Percentiles rank a stretch among this genome's conserved stretches.
Evolutionary conservation across 148 eudicot species (phyloP).

Genomic region (Camellia granthamiana): DNA sequence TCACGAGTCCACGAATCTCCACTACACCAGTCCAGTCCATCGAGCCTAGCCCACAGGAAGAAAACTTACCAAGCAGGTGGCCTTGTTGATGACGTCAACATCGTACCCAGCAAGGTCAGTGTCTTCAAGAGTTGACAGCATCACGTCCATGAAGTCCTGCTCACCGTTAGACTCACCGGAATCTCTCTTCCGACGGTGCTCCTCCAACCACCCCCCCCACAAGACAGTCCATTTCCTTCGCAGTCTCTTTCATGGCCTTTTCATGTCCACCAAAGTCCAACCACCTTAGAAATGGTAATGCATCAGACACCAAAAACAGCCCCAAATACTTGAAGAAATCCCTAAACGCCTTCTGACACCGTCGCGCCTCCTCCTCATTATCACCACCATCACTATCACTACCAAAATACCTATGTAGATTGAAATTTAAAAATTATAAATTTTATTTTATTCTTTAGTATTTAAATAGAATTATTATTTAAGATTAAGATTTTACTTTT

Average conservation of each 20-base stretch:
- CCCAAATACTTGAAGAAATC: not conserved
- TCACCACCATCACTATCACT: no score
- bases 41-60: not conserved
- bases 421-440: no score
- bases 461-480: no score
- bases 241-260: slow-evolving; percentile 25
- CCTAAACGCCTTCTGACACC: slow-evolving; percentile 1
- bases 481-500: no score
- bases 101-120: slow-evolving; percentile 4
- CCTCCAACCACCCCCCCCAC: slow-evolving; percentile 26
- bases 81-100: slow-evolving; percentile 24
- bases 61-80: slow-evolving; percentile 26
- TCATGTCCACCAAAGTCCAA: slow-evolving; percentile 38
- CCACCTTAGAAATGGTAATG: slow-evolving; percentile 27
- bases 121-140: slow-evolving; percentile 21
- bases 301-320: slow-evolving; percentile 21
- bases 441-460: no score
- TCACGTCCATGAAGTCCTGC: slow-evolving; percentile 28
- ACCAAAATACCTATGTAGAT: no score
- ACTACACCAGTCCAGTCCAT: no score
- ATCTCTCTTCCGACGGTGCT: slow-evolving; percentile 16
- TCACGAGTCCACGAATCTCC: no score
- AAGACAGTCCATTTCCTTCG: slow-evolving; percentile 20
- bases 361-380: not conserved
- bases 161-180: slow-evolving; percentile 3